Percentiles rank a stretch among this genome's conserved stretches.
Conservation (phyloP, 345 rosid genomes). For the Citrus hindsii region DNA sequence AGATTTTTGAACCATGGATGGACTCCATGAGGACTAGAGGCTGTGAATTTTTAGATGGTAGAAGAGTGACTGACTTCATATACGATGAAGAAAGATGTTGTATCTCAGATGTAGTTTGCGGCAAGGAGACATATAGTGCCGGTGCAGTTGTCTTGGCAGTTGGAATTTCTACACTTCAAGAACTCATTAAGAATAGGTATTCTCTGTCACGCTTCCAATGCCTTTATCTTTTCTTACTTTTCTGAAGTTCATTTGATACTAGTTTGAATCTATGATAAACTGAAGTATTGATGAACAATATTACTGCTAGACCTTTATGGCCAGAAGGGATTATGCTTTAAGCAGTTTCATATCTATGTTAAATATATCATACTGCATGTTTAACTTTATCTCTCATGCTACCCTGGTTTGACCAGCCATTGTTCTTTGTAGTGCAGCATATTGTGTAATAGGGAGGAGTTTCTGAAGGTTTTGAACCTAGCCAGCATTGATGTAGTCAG, state of each 20-base stretch:
- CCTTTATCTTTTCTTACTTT: not conserved
- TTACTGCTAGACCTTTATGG: not conserved
- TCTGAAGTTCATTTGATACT: not conserved
- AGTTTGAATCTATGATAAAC: not conserved
- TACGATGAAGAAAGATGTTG: slow-evolving; percentile 40
- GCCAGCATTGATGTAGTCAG: slow-evolving; percentile 38
- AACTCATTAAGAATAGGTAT: slow-evolving; percentile 50
- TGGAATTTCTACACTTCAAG: slow-evolving; percentile 47
- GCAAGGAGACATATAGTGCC: slow-evolving; percentile 29
- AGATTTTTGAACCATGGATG: slow-evolving; percentile 53
- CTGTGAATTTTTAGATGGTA: slow-evolving; percentile 34
- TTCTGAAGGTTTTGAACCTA: slow-evolving; percentile 53
- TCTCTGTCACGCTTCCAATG: not conserved
- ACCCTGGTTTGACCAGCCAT: slow-evolving; percentile 25
- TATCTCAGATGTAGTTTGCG: slow-evolving; percentile 47
- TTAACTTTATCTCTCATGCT: not conserved
- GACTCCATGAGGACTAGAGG: slow-evolving; percentile 38
- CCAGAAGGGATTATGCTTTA: not conserved
- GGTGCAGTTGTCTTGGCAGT: slow-evolving; percentile 58
- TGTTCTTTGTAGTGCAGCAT: slow-evolving; percentile 48
- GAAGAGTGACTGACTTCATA: slow-evolving; percentile 33
- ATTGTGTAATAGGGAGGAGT: slow-evolving; percentile 48
- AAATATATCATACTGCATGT: not conserved
- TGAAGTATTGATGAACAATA: not conserved
- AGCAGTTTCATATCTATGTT: not conserved